Evolutionary conservation across 805 yeast species (phyloP), one percentile per base, ranked within the genome.

Genomic region (Sungouiella blattae): DNA sequence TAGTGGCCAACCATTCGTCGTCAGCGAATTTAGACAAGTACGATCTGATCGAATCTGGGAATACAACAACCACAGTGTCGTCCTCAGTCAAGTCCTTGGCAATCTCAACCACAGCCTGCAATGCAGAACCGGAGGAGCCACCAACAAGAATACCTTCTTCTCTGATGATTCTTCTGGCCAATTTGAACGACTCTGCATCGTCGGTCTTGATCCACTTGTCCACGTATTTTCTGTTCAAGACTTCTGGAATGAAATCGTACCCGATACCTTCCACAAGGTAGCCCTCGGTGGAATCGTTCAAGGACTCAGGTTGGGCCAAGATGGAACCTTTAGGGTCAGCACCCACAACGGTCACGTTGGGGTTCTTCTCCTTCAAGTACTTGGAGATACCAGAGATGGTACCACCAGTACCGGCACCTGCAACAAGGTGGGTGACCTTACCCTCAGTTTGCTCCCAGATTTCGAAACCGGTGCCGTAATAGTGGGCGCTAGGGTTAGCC

Each of bases 341-440:
- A 47, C 83, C 95, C 33, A 81, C 72, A 28, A 86, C 75, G 39
- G 69, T 58, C 43, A 86, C 67, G 11, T 76, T 63, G 17, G 78
- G 64, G 60, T 83, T 73, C 59, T 81, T 73, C 57, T 78, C 85
- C 66, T 85, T 85, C 50, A 91, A 69, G 59, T 71, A 93, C 41
- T 71, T 71, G 3, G 95, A 76, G 18, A 88, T 88, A 37, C 98
- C 98, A n/a, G 95, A 71, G 30, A 91, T 87, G 2, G 98, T 93
- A 38, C 98, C 98, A 63, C 95, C 95, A 39, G 95, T 86, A 64
- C 95, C 95, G 6, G 95, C 95, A 59, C 95, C 95, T 25, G 95
- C 95, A 36, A 87, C 83, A 29, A 87, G 69, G 42, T 81, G 87
- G 36, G 77, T 78, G 35, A 87, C 69, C 40, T 79, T 74, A 23